Base-by-base conservation (phyloP, 768 basidiomycete species). In the Mycena epipterygia region DNA sequence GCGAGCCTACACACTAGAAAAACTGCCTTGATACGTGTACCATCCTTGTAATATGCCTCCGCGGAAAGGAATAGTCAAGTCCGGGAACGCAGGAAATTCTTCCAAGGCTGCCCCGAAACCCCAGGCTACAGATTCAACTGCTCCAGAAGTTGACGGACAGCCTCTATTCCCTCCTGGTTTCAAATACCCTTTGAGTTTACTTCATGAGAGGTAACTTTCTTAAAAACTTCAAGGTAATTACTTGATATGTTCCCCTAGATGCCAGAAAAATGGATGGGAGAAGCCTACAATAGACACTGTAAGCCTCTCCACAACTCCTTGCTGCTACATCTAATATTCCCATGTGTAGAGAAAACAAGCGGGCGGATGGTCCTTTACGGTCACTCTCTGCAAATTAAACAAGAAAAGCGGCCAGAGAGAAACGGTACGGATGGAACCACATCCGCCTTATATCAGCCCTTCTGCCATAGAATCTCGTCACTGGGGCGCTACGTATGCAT, bases 201-300 rank as follows among this genome's bases (percentile, higher is more conserved):
- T 98, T 14, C 86, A 93, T 59, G 96, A 98, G 84, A 91, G 93
- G 89, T 92, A 66, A 61, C 65, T n/a, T n/a, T n/a, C 68, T 52
- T 33, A 37, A 16, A 13, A 25, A 30, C 51, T 39, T n/a, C n/a
- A 25, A 25, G 13, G 19, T 16, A 39, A 44, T 25, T 30, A 3
- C 9, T 39, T 64, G 37, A 59, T 39, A 11, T 48, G 19, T 23
- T 32, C 25, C 41, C 25, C 19, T 61, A 94, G 93, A 80, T 97
- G 95, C 77, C 94, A 95, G 77, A 96, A 97, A 80, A 86, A 88
- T 58, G 95, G 93, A 3, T 97, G 95, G 95, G 94, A 96, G 67
- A 91, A 92, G 70, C 93, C 96, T 1, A 74, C 81, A 11, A 88
- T 97, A n/a, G 91, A 95, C 62, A 89, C 93, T 30, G 94, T 95